These are phyloP conservation scores for Metschnikowia rubicola DNA, from an alignment of 805 yeast genomes.

Conservation along the genomic window DNA sequence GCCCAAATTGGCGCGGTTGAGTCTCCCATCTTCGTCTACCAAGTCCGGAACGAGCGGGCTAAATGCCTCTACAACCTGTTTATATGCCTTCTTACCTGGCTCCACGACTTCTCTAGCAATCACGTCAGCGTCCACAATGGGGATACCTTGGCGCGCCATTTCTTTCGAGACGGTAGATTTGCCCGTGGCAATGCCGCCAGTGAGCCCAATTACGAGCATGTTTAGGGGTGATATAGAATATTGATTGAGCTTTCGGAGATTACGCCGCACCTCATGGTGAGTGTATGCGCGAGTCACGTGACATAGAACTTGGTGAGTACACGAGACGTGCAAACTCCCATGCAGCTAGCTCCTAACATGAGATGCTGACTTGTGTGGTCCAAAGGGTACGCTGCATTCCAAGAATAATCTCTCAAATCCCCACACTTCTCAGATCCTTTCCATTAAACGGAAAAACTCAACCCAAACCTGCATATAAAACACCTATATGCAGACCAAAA, in stretches of 20 bases:
- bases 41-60: conserved; percentile 49
- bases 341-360: no score
- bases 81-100: conserved; percentile 74
- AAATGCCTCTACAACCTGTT: conserved; percentile 61
- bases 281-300: not conserved
- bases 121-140: conserved; percentile 84
- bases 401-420: no score
- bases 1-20: conserved; percentile 78
- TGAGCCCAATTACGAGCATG: conserved; percentile 91
- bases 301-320: not conserved
- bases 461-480: no score
- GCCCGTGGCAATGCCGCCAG: conserved; percentile 98
- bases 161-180: conserved; percentile 81
- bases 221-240: not conserved
- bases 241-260: no score
- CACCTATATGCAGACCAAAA: no score
- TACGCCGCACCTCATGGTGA: no score
- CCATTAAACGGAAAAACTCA: no score
- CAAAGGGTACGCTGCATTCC: no score
- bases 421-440: no score
- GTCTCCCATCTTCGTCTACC: conserved; percentile 36
- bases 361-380: no score
- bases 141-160: conserved; percentile 48
- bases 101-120: conserved; percentile 83
- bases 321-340: not conserved